Evolutionary conservation across 768 basidiomycete species (phyloP), one percentile per base, ranked within the genome.

Genomic region (Holtermannia corniformis): DNA sequence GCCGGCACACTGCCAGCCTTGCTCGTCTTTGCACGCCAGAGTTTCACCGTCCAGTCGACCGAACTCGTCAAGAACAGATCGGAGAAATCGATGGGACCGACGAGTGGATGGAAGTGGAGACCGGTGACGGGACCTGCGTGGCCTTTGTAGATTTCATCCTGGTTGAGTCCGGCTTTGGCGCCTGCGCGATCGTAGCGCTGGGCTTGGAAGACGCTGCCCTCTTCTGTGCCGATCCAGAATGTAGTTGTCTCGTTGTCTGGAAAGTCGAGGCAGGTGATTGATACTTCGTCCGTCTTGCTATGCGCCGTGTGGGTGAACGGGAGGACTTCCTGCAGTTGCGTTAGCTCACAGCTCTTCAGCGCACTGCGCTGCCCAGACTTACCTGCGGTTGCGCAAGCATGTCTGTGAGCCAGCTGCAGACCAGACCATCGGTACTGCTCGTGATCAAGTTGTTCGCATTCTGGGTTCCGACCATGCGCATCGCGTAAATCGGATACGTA

Each of bases 321-420:
- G 14, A 97, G 80, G 2, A 89, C 88, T 84, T 99, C 95, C 87
- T 96, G 57, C 25, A 45, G 32, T 20, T 27, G 26, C 45, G 50
- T 51, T 28, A 48, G 25, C 7, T 7, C 32, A 21, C 24, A 42
- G 41, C 47, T 41, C 14, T 14, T 49, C 14, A 40, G 23, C 44
- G 21, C 40, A 5, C 21, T 50, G 4, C n/a, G 19, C n/a, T 3
- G 47, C 25, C 49, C 44, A 58, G 50, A 53, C 64, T 63, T 41
- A 90, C 91, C 79, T 96, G 92, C 10, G 95, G 95, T 67, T 93
- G 87, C 1, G 95, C 91, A 41, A 99, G 81, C 92, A 97, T 96
- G 74, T 99, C 95, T 5, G 95, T 87, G 10, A 93, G 76, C 95
- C 95, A 99, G 70, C 87, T 88, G 73, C 95, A 97, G 4, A 99